Conservation (phyloP, 495 filamentous ascomycete genomes). For the Annulohypoxylon moriforme region DNA sequence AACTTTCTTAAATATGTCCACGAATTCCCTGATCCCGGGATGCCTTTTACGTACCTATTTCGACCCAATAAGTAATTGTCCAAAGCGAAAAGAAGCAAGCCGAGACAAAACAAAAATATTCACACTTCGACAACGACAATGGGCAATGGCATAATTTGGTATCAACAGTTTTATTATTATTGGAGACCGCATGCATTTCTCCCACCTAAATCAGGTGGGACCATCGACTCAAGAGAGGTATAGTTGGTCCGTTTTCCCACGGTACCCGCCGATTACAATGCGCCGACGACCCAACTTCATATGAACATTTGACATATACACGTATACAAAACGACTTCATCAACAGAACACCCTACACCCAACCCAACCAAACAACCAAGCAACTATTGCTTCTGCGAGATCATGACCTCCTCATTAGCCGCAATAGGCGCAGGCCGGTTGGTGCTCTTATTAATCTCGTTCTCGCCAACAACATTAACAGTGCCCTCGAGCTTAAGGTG, state of each 20-base stretch:
- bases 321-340: neutral
- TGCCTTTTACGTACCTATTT: neutral
- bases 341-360: no score
- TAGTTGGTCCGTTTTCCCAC: slow-evolving; percentile 8
- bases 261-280: slow-evolving; percentile 18
- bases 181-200: neutral
- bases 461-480: slow-evolving; percentile 52
- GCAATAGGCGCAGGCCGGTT: slow-evolving; percentile 55
- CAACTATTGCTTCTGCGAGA: slow-evolving; percentile 56
- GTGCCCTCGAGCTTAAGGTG: slow-evolving; percentile 51
- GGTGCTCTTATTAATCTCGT: slow-evolving; percentile 52
- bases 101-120: neutral
- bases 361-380: slow-evolving; percentile 1
- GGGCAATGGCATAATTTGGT: neutral
- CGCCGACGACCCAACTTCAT: slow-evolving; percentile 2
- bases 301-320: slow-evolving; percentile 20
- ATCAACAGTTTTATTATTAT: slow-evolving; percentile 27
- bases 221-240: slow-evolving; percentile 4
- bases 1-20: neutral
- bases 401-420: slow-evolving; percentile 58
- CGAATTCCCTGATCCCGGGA: no score
- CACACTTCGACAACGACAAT: neutral
- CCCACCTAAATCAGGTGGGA: slow-evolving; percentile 4
- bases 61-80: no score
- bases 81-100: neutral